Percentiles rank a stretch among this genome's conserved stretches.
Evolutionary conservation across 768 basidiomycete species (phyloP).

Genomic region (Naganishia onofrii): DNA sequence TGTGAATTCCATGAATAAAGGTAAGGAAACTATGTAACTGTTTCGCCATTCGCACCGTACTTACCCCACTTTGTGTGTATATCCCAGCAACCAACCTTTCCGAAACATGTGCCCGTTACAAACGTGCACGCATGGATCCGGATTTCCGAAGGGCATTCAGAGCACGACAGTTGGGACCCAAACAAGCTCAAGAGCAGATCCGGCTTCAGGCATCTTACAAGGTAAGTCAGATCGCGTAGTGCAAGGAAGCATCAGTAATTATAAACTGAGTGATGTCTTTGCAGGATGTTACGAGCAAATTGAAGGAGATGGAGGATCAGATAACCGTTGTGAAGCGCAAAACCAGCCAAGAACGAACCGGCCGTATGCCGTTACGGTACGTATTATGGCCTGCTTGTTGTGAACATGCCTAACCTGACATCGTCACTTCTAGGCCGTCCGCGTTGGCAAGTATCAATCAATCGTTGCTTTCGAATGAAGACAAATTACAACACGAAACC

Average conservation of each 20-base stretch:
- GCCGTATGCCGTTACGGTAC: conserved; percentile 65
- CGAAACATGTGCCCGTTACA: conserved; percentile 64
- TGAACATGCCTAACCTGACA: neutral
- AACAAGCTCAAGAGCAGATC: conserved; percentile 77
- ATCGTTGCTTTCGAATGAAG: conserved; percentile 78
- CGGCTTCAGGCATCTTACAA: conserved; percentile 67
- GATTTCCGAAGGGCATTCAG: conserved; percentile 74
- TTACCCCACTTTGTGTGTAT: conserved; percentile 13
- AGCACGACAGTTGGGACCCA: conserved; percentile 76
- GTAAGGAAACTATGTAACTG: conserved; percentile 34
- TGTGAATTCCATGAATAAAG: conserved; percentile 46
- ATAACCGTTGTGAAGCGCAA: conserved; percentile 69
- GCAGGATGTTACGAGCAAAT: conserved; percentile 67
- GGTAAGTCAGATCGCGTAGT: conserved; percentile 57
- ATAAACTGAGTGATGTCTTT: conserved; percentile 22
- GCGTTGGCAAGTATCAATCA: conserved; percentile 80
- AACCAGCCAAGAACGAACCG: conserved; percentile 62
- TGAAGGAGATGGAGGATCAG: conserved; percentile 75
- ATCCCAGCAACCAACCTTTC: conserved; percentile 60
- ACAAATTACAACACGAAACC: conserved; percentile 43
- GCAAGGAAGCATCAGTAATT: neutral
- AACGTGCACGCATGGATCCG: conserved; percentile 64
- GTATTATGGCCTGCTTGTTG: conserved; percentile 37
- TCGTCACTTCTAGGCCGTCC: conserved; percentile 44
- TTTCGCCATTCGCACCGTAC: neutral